Conservation (phyloP, 176 grass and related monocot species). For the Canna indica region DNA sequence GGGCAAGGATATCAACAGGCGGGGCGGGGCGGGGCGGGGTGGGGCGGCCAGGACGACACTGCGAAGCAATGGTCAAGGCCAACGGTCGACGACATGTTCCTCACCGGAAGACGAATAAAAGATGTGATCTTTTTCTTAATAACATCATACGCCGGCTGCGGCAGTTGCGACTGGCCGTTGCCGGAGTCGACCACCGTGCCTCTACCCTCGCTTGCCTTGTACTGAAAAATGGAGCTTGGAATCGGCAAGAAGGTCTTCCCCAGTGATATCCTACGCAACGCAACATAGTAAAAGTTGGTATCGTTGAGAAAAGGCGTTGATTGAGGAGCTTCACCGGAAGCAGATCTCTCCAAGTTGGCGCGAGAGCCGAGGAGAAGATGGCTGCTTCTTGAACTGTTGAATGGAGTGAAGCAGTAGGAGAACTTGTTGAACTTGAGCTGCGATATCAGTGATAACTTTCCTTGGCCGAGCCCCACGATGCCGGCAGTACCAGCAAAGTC, state of each 20-base stretch:
- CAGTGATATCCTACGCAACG: slow-evolving; percentile 38
- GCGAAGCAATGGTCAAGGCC: slow-evolving; percentile 67
- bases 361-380: slow-evolving; percentile 42
- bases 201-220: slow-evolving; percentile 37
- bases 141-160: slow-evolving; percentile 28
- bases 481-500: slow-evolving; percentile 46
- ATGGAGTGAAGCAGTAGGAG: slow-evolving; percentile 86
- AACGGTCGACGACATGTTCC: slow-evolving; percentile 24
- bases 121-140: slow-evolving; percentile 39
- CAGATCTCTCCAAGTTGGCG: slow-evolving; percentile 19
- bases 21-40: too few relatives aligned
- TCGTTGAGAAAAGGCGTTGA: slow-evolving; percentile 58
- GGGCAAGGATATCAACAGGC: too few relatives aligned
- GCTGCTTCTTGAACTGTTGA: slow-evolving; percentile 42
- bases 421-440: slow-evolving; percentile 53
- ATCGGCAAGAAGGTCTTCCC: slow-evolving; percentile 32
- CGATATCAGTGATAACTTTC: slow-evolving; percentile 42
- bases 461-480: slow-evolving; percentile 55
- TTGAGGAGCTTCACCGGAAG: slow-evolving; percentile 26
- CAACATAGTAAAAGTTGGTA: slow-evolving; percentile 61
- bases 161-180: slow-evolving; percentile 65
- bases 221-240: slow-evolving; percentile 30
- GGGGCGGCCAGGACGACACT: slow-evolving; percentile 20
- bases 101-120: slow-evolving; percentile 40
- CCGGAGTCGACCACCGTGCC: slow-evolving; percentile 76